Evolutionary conservation across 1,284 basidiomycete species (phyloP), one percentile per base, ranked within the genome.

Genomic region (Ustilago esculenta): DNA sequence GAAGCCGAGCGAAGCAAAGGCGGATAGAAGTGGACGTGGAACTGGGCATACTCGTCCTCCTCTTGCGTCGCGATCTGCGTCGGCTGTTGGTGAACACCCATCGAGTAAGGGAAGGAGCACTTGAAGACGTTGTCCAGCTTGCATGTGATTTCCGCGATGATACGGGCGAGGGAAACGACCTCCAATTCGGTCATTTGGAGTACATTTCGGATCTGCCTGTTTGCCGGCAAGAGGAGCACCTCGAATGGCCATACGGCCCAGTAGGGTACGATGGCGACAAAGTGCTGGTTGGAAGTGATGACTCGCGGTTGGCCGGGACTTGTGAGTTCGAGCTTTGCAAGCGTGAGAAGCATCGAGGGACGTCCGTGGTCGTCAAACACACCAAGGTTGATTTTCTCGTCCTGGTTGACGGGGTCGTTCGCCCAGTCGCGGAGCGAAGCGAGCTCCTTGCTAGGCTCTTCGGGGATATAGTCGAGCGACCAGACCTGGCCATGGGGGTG

Each of bases 201-300:
- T 2, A 81, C 41, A 30, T 67, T 63, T 2, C 50, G 24, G 34
- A 81, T 75, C 30, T 77, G 78, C 4, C 79, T 56, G 33, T 61
- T 37, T 39, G 72, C 43, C 1, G 55, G 64, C 29, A 72, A 49
- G 27, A 72, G 82, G 60, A 97, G 84, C 14, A 91, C 85, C 82
- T 98, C 94, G 78, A 90, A 97, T 0, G 94, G 94, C 94, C 94
- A 98, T 25, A 89, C 87, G 1, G 94, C 94, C 94, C 94, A 97
- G 88, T 91, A 97, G 0, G 94, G 94, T 0, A 97, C 92, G 5
- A 97, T 80, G 0, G 90, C 92, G 5, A 92, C 85, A 87, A 93
- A 97, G 75, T 92, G 86, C 4, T 89, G 86, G 74, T 92, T 91
- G 81, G 64, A 60, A 29, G 88, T 82, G 2, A 96, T 89, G 21